These are phyloP conservation scores for Przewalskia tangutica DNA, from an alignment of 257 asterid species.

Conservation along the genomic window DNA sequence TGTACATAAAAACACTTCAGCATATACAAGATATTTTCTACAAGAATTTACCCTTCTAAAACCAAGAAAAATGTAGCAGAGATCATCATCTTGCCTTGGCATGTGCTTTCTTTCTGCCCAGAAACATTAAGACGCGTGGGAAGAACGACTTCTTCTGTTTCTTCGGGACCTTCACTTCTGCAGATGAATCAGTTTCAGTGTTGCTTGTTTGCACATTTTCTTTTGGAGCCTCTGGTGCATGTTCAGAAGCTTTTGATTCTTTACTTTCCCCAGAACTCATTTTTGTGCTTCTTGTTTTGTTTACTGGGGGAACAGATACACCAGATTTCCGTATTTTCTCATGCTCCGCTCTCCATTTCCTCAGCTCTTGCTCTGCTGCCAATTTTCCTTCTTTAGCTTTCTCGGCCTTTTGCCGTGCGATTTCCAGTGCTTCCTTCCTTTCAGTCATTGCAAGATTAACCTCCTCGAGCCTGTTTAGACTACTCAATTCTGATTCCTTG, in stretches of 20 bases:
- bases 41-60: neutral
- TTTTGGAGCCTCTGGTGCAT: slow-evolving; percentile 27
- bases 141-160: slow-evolving; percentile 62
- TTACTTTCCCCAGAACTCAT: slow-evolving; percentile 25
- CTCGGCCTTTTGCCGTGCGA: slow-evolving; percentile 58
- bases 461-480: slow-evolving; percentile 64
- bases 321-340: slow-evolving; percentile 58
- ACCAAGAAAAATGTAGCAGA: slow-evolving; percentile 9
- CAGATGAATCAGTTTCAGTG: slow-evolving; percentile 43
- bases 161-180: slow-evolving; percentile 30
- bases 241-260: slow-evolving; percentile 18
- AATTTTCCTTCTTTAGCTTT: slow-evolving; percentile 70
- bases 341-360: slow-evolving; percentile 72
- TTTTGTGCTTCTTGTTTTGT: slow-evolving; percentile 16
- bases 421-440: slow-evolving; percentile 43
- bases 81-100: slow-evolving; percentile 23
- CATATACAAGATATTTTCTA: slow-evolving; percentile 3
- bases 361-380: slow-evolving; percentile 68
- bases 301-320: slow-evolving; percentile 18
- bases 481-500: slow-evolving; percentile 60
- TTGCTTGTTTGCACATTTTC: slow-evolving; percentile 27
- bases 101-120: slow-evolving; percentile 31
- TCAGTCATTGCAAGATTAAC: slow-evolving; percentile 36
- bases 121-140: slow-evolving; percentile 46
- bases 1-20: slow-evolving; percentile 1